These are phyloP conservation scores for Dothistroma septosporum DNA, from an alignment of 2,329 filamentous ascomycete genomes.

Conservation along the genomic window DNA sequence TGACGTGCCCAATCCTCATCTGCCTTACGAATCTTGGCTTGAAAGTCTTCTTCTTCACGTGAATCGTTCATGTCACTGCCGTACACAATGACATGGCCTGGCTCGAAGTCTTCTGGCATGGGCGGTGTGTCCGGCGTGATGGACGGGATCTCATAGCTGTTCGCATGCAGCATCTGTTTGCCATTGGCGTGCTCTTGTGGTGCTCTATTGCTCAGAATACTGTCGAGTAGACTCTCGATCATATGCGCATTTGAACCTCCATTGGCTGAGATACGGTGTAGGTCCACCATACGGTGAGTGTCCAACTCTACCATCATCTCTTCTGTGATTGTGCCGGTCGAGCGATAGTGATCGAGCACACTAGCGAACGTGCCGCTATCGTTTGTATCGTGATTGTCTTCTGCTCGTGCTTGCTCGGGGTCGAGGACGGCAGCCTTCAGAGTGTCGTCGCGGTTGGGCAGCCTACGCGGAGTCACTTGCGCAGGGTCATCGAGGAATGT, in stretches of 20 bases:
- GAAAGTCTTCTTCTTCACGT: conserved; percentile 26
- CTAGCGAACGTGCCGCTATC: conserved; percentile 18
- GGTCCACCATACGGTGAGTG: conserved; percentile 29
- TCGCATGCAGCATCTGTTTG: conserved; percentile 21
- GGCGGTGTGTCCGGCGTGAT: conserved; percentile 34
- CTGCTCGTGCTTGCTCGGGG: conserved; percentile 6
- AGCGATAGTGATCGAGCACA: conserved; percentile 31
- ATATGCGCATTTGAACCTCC: conserved; percentile 35
- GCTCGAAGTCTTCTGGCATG: conserved; percentile 23
- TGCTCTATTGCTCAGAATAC: conserved; percentile 23
- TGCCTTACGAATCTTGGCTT: conserved; percentile 29
- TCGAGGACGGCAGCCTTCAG: conserved; percentile 19
- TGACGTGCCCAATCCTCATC: conserved; percentile 33
- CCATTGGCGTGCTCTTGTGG: conserved; percentile 13
- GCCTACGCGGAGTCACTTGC: conserved; percentile 30
- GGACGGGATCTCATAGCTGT: conserved; percentile 28
- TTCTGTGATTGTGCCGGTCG: conserved; percentile 29
- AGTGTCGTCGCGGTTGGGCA: conserved; percentile 22
- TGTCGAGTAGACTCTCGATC: conserved; percentile 34
- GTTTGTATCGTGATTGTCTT: conserved; percentile 8
- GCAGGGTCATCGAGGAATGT: conserved; percentile 17
- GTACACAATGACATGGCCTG: conserved; percentile 33
- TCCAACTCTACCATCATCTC: conserved; percentile 34
- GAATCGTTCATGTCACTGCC: conserved; percentile 14
- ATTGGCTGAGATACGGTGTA: conserved; percentile 32